Evolutionary conservation across 495 filamentous ascomycete genomes (phyloP), one percentile per base, ranked within the genome.

Genomic region (Podospora appendiculata): DNA sequence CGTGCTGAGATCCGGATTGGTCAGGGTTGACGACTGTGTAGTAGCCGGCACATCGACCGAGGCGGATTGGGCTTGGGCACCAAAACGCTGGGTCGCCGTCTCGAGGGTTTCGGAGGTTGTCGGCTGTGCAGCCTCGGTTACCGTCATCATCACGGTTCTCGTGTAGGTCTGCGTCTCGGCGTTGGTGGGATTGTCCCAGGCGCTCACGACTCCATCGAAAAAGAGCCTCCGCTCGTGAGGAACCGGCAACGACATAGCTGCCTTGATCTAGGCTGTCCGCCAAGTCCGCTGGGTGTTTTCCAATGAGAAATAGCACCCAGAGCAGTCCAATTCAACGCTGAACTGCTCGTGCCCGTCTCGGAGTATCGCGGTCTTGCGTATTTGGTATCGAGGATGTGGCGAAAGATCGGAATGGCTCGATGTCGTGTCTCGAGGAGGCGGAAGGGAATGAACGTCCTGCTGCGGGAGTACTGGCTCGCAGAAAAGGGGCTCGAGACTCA

Each of bases 381-480:
- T 25, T 25, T 25, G 25, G 25, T 25, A 25, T 25, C 25, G 25
- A 25, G 25, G 25, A 25, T 25, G 5, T 25, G 5, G 25, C 25
- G 25, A 25, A 25, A 5, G 25, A 25, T 25, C 25, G 25, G 5
- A 25, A 25, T 25, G 2, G 25, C 2, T 25, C 25, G 25, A 25
- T 5, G 25, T 25, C 25, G 25, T 25, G 25, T 25, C 25, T 25
- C 25, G 25, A 25, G 25, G 25, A 25, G 2, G 25, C 25, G 25
- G 25, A 16, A 43, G 17, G 10, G 18, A 55, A 55, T 39, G 52
- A 46, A 55, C 25, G 52, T 55, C 38, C 10, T 17, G 33, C 52
- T 41, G 36, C 36, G 13, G 36, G 36, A 41, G 36, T 17, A 38
- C 48, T 56, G 25, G 40, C 34, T 41, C 49, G 48, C 49, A 48